Percentiles rank a stretch among this genome's conserved stretches.
Evolutionary conservation across 2,329 filamentous ascomycete species (phyloP).

Genomic region (Cytospora paraplurivora): DNA sequence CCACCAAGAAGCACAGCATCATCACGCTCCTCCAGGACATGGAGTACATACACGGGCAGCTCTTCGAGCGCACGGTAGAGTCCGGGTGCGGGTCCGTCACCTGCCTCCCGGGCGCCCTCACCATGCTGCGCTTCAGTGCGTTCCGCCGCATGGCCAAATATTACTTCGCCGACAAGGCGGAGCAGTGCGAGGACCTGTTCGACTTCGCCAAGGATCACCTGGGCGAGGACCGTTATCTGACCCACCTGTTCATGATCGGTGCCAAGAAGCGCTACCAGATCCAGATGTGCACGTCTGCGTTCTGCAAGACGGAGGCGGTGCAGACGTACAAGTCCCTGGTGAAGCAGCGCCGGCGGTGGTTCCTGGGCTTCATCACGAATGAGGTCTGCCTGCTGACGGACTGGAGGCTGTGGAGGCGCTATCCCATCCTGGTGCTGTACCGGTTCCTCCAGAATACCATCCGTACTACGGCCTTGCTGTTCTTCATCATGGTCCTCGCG

Average conservation of each 20-base stretch:
- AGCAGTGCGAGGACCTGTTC: conserved; percentile 93
- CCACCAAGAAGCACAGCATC: conserved; percentile 82
- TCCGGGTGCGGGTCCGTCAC: conserved; percentile 93
- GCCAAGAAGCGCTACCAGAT: conserved; percentile 93
- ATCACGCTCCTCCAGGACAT: conserved; percentile 95
- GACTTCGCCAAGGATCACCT: conserved; percentile 95
- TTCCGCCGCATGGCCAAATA: conserved; percentile 97
- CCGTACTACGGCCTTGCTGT: conserved; percentile 87
- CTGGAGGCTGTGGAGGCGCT: conserved; percentile 85
- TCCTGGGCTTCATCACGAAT: conserved; percentile 95
- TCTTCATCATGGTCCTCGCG: conserved; percentile 90
- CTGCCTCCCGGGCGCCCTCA: conserved; percentile 91
- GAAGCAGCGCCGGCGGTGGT: conserved; percentile 96
- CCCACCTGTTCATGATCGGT: conserved; percentile 98
- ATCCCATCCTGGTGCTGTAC: conserved; percentile 82
- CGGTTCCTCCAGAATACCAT: conserved; percentile 97
- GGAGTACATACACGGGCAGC: conserved; percentile 96
- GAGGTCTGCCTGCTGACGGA: conserved; percentile 98
- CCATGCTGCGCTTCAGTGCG: conserved; percentile 92
- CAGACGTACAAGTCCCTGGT: conserved; percentile 83
- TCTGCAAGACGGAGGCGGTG: conserved; percentile 97
- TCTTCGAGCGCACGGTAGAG: conserved; percentile 94
- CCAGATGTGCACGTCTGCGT: conserved; percentile 95
- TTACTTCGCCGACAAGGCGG: conserved; percentile 96
- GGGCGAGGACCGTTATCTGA: conserved; percentile 95